Conservation (phyloP, 768 basidiomycete species). For the Lentinula sp. region DNA sequence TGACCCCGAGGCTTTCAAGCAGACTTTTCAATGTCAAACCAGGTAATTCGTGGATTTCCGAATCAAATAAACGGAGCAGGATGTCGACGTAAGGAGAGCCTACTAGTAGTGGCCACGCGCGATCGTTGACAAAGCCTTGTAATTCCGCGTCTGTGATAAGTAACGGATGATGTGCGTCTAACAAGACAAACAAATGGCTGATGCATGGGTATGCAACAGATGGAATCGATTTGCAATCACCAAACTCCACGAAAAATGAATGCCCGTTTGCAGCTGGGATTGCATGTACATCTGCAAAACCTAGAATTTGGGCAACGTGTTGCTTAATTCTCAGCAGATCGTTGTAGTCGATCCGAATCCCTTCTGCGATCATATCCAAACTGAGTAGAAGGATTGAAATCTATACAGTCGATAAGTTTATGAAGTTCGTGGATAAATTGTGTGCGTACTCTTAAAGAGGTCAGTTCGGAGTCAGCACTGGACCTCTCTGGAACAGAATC, state of each 20-base stretch:
- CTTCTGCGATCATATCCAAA: slow-evolving; percentile 63
- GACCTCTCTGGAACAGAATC: slow-evolving; percentile 9
- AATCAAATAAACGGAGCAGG: slow-evolving; percentile 41
- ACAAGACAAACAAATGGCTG: slow-evolving; percentile 45
- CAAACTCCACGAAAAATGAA: slow-evolving; percentile 49
- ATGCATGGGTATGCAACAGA: slow-evolving; percentile 48
- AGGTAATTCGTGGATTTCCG: slow-evolving; percentile 43
- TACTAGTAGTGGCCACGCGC: slow-evolving; percentile 38
- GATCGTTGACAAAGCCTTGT: slow-evolving; percentile 36
- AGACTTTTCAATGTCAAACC: slow-evolving; percentile 52
- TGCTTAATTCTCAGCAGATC: slow-evolving; percentile 59
- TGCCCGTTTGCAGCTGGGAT: slow-evolving; percentile 41
- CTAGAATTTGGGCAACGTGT: slow-evolving; percentile 41
- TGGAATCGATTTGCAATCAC: slow-evolving; percentile 35
- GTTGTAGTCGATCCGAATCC: slow-evolving; percentile 44
- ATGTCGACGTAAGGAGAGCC: slow-evolving; percentile 64
- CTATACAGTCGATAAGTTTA: slow-evolving; percentile 23
- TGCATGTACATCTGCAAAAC: slow-evolving; percentile 47
- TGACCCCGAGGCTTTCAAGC: slow-evolving; percentile 57
- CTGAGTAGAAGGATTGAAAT: slow-evolving; percentile 50
- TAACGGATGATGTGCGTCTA: slow-evolving; percentile 53
- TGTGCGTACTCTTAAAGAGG: slow-evolving; percentile 35
- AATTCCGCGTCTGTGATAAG: slow-evolving; percentile 14
- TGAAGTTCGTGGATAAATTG: neutral
- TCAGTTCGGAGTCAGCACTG: slow-evolving; percentile 40